Evolutionary conservation across 768 basidiomycete species (phyloP), one percentile per base, ranked within the genome.

Genomic region (Lactarius hengduanensis): DNA sequence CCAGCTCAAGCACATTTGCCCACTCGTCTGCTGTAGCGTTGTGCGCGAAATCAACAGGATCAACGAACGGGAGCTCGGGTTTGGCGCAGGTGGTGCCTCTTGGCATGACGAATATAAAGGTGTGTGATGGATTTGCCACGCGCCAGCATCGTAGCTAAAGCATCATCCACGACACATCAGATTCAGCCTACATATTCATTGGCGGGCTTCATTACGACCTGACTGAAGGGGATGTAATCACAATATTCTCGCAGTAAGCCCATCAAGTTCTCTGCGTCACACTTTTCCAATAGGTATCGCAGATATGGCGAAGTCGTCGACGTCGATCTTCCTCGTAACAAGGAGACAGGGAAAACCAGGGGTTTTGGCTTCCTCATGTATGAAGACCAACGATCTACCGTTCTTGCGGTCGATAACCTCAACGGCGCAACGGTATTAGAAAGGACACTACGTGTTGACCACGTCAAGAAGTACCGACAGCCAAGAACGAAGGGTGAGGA

Each of bases 321-420:
- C 73, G 80, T 98, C 65, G 95, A 98, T 75, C 83, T 99, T 77
- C 96, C 97, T 34, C 84, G 96, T 58, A 94, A 97, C 79, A 96
- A 95, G 74, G 83, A 89, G 62, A 96, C 96, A 0, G 94, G 94
- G 30, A 96, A 96, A 74, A 82, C 89, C 0, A 87, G 80, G 73
- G 97, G 97, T 2, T 99, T 98, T 75, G 96, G 86, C 10, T 99
- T 98, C 80, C 81, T 98, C 69, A 98, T 98, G 97, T 99, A 98
- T 77, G 94, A 96, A 78, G 95, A 99, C 77, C 97, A 99, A 78
- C 86, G 94, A 57, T 96, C 94, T 66, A 99, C 97, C 7, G 77
- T 98, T 59, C 83, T 99, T 58, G 97, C 97, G 10, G 96, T 99
- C 68, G 97, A 99, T 80, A 99, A 99, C 79, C 87, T 99, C 77